phyloP scores from a whole-genome alignment of 2,329 filamentous ascomycete genomes.

The Exophiala oligosperma region DNA sequence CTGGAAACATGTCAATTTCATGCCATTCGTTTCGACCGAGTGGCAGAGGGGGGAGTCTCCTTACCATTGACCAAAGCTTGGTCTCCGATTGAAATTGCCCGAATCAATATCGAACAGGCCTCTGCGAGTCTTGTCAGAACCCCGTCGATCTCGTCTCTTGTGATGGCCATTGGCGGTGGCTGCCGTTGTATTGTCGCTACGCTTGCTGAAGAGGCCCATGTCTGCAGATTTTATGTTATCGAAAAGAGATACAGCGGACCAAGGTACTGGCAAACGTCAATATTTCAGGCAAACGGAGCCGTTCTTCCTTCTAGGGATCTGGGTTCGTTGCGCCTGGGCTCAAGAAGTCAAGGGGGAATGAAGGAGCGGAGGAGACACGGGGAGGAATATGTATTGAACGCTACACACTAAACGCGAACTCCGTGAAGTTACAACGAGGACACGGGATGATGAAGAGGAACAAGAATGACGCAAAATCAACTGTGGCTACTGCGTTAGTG shows the following conservation, averaged over 20 bases:
- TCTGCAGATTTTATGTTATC: background rate
- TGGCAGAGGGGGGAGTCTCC: background rate
- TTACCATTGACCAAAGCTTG: conserved; percentile 68
- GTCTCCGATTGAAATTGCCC: conserved; percentile 51
- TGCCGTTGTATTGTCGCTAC: background rate
- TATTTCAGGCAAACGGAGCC: background rate
- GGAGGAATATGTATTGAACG: no score
- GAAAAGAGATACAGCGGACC: background rate
- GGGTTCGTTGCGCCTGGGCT: no score
- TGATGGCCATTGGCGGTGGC: conserved; percentile 7
- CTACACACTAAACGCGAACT: no score
- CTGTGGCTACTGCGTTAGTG: background rate
- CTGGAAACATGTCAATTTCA: conserved; percentile 2
- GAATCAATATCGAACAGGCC: conserved; percentile 25
- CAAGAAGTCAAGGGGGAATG: no score
- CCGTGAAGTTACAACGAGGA: no score
- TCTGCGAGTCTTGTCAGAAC: background rate
- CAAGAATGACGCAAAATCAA: conserved; percentile 1
- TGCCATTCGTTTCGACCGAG: background rate
- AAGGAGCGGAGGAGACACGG: no score
- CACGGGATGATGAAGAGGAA: background rate
- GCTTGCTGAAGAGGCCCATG: conserved; percentile 23
- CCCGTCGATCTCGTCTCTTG: background rate
- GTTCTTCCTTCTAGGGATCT: no score
- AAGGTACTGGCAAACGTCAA: background rate